Evolutionary conservation across 148 eudicot genomes (phyloP).

Genomic region (Rhododendron kiyosumense): DNA sequence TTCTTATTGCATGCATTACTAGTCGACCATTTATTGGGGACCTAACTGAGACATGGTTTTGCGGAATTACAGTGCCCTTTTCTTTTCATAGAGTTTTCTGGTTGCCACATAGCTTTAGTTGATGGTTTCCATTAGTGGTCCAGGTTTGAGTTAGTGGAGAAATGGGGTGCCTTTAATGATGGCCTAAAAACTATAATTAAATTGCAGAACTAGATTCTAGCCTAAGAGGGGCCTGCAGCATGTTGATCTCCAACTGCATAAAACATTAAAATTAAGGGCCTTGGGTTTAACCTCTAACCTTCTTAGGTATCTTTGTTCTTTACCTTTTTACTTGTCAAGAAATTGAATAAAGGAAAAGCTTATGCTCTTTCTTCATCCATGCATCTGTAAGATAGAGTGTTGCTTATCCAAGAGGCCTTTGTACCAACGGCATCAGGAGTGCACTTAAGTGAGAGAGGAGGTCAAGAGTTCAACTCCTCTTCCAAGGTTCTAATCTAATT

Average conservation of each 20-base stretch:
- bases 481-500: too few species aligned
- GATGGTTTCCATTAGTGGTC: neutral
- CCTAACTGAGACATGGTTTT: neutral
- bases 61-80: neutral
- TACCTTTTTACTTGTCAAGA: neutral
- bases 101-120: neutral
- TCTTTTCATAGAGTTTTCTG: neutral
- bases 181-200: neutral
- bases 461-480: too few species aligned
- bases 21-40: neutral
- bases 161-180: neutral
- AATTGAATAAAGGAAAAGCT: neutral
- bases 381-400: neutral
- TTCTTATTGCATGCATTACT: neutral
- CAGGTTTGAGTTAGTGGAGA: neutral
- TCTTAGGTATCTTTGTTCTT: neutral
- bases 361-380: neutral
- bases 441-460: too few species aligned
- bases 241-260: neutral
- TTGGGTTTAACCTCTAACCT: neutral
- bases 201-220: neutral
- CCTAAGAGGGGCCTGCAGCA: neutral
- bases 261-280: neutral
- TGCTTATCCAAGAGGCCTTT: neutral
- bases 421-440: too few species aligned